Percentiles rank a stretch among this genome's conserved stretches.
These are phyloP conservation scores for Suillus occidentalis DNA, from an alignment of 768 basidiomycete genomes.

Conservation along the genomic window DNA sequence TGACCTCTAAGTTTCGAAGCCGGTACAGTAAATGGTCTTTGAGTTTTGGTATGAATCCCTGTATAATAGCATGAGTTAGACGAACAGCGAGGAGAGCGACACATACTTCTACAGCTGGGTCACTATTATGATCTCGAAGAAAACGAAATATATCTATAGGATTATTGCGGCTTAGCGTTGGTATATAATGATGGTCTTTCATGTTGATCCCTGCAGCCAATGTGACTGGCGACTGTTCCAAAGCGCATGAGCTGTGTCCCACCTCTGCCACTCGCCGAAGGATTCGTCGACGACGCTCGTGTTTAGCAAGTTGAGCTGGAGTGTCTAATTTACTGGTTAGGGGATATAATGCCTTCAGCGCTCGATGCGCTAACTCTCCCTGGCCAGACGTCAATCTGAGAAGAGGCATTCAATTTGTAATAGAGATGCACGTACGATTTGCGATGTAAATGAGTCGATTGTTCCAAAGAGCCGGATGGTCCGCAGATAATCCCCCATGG, in stretches of 20 bases:
- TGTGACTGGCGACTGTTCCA: no score
- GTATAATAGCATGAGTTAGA: background rate
- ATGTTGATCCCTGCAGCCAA: background rate
- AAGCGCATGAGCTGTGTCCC: no score
- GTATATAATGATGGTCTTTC: background rate
- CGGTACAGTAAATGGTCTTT: no score
- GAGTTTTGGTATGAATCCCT: no score
- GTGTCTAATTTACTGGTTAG: background rate
- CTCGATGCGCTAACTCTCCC: background rate
- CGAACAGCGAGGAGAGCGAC: background rate
- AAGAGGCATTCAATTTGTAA: no score
- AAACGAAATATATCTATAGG: no score
- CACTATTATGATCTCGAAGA: background rate
- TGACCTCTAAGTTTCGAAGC: no score
- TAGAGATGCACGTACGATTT: background rate
- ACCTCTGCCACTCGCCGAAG: background rate
- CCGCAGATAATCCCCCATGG: background rate
- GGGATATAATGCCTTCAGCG: background rate
- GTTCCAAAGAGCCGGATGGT: background rate
- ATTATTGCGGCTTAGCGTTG: background rate
- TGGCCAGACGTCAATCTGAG: no score
- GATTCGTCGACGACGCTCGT: background rate
- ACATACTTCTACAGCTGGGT: background rate
- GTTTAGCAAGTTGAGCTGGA: background rate
- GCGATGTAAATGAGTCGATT: background rate